Evolutionary conservation across 441 rosid genomes (phyloP), one percentile per base, ranked within the genome.

Genomic region (Mallotus repandus): DNA sequence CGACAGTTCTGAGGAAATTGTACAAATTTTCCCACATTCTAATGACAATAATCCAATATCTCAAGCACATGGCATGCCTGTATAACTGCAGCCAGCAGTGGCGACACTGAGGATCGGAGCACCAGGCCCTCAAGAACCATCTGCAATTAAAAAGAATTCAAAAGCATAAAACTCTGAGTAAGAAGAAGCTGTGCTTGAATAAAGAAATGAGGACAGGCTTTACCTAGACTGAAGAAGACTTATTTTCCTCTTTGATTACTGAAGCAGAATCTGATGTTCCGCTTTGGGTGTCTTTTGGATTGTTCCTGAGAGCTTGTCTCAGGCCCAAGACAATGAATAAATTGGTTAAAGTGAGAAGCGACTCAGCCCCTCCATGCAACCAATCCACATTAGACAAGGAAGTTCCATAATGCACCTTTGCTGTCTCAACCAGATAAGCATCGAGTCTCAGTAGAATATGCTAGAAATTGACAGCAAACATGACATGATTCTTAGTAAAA

Each of bases 321-420:
- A 89, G 84, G 73, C 97, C 97, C 89, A 89, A 69, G 67, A 91
- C 97, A 21, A 92, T 85, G 89, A 92, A 92, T 65, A 95, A 71
- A 78, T 95, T 92, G 73, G 98, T 92, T 15, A 95, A 83, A 62
- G 93, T 79, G 7, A 95, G 91, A 80, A 95, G 92, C 5, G 94
- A 91, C 73, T 92, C 98, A 48, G 93, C 96, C 32, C 94, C 94
- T 70, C 97, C 98, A 32, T 92, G 99, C 76, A 95, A 81, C 93
- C 90, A 89, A 77, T 95, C 97, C 81, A 92, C 96, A 80, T 95
- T 89, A 38, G 93, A 86, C 74, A 95, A 89, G 62, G 97, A 92
- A 70, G 95, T 91, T 66, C 96, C 97, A 76, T 86, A 91, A 25
- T 84, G 84, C 85, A 91, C 91, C 84, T 95, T 91, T 18, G 97